These are phyloP conservation scores for Penicillium griseofulvum DNA, from an alignment of 2,329 filamentous ascomycete species.

Conservation along the genomic window DNA sequence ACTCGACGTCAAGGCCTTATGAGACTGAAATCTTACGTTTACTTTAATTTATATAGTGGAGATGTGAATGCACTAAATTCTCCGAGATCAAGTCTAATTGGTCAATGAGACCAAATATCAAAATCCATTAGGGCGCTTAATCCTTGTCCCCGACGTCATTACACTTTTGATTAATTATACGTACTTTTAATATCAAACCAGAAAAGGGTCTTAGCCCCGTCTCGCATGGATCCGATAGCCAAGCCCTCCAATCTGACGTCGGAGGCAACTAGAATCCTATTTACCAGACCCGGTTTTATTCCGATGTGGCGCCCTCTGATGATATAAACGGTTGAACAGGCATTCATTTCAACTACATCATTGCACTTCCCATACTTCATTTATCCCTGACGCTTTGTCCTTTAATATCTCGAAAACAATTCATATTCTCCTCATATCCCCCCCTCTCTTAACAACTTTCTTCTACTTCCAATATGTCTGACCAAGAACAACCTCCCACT, in stretches of 20 bases:
- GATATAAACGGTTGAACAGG: constrained; percentile 20
- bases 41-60: constrained; percentile 28
- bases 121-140: neutral
- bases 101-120: neutral
- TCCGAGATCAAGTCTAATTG: constrained; percentile 9
- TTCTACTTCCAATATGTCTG: constrained; percentile 29
- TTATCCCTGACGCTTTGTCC: constrained; percentile 20
- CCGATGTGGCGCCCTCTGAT: constrained; percentile 7
- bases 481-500: constrained; percentile 25
- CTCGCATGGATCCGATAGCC: neutral
- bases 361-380: constrained; percentile 2
- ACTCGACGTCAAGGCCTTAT: constrained; percentile 21
- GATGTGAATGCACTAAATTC: constrained; percentile 7
- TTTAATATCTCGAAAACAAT: constrained; percentile 13
- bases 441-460: neutral
- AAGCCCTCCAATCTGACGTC: constrained; percentile 24
- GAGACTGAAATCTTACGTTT: constrained; percentile 18
- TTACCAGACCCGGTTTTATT: constrained; percentile 17
- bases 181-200: no score
- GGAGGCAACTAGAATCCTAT: constrained; percentile 17
- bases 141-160: constrained; percentile 21
- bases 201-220: no score
- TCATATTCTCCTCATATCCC: constrained; percentile 24
- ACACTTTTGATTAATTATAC: neutral
- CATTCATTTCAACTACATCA: constrained; percentile 14